Base-by-base conservation (phyloP, 1,284 basidiomycete genomes). In the Vanrija sp. region DNA sequence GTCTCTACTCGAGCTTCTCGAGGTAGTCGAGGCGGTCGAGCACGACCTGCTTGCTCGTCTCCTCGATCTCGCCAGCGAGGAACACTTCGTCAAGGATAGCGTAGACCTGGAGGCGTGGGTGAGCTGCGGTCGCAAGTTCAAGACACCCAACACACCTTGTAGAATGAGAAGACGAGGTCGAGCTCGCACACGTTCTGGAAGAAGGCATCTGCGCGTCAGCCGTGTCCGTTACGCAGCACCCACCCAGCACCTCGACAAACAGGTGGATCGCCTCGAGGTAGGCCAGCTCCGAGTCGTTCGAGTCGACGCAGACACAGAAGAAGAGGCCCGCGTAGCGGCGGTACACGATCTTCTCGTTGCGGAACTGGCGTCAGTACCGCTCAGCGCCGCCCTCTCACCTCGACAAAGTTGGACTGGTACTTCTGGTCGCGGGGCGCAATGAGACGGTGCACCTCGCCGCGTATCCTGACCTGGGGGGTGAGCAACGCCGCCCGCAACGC, bases 111-210 rank as follows among this genome's bases (percentile, higher is more conserved):
- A 5, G 5, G 2, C 28, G 28, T 28, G 28, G 28, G 46, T 60
- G 40, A 60, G 58, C 51, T 6, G 5, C 8, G 0, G 14, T 21
- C 8, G n/a, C 29, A 46, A n/a, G 38, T 28, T 40, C 26, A 38
- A 10, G 51, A 39, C n/a, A 26, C 38, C 21, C 1, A 14, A 55
- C 72, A 42, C 54, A 87, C 92, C 81, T 98, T 97, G 80, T 98
- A 98, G 76, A 98, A 98, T 71, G 97, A 97, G 81, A 98, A 98
- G 3, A 98, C 95, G 3, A 98, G 83, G 71, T 98, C 83, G 18
- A 98, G 82, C 76, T 98, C 94, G 78, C 94, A 97, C 0, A 98
- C 95, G 68, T 97, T 97, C 73, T 95, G 91, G 71, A 98, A 98
- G 80, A 97, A 98, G 0, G 92, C 86, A 72, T 98, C 94, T 94